Evolutionary conservation across 495 filamentous ascomycete species (phyloP).

Genomic region (Lentithecium fluviatile): DNA sequence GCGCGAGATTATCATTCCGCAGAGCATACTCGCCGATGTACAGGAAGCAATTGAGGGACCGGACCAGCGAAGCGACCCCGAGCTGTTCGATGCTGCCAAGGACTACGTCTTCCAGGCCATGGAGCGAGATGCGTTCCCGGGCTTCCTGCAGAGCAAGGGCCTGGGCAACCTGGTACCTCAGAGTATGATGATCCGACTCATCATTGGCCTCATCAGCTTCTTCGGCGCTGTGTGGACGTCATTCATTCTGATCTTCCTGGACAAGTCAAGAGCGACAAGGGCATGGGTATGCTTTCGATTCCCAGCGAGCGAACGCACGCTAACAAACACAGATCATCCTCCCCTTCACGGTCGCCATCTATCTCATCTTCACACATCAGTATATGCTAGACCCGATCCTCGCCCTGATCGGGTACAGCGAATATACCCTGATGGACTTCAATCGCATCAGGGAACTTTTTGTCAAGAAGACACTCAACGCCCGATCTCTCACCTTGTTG

Average conservation of each 20-base stretch:
- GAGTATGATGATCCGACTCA: conserved; percentile 76
- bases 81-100: conserved; percentile 94
- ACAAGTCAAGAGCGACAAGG: conserved; percentile 69
- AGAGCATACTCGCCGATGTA: conserved; percentile 77
- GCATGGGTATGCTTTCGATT: conserved; percentile 69
- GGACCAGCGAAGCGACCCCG: conserved; percentile 86
- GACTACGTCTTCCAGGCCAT: conserved; percentile 99
- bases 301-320: not conserved
- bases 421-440: conserved; percentile 93
- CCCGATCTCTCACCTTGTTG: conserved; percentile 75
- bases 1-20: conserved; percentile 89
- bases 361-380: conserved; percentile 84
- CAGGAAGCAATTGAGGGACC: conserved; percentile 79
- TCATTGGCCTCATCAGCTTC: conserved; percentile 80
- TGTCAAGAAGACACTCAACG: conserved; percentile 75
- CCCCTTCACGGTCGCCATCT: conserved; percentile 88
- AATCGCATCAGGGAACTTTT: conserved; percentile 83
- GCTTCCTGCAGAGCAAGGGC: conserved; percentile 90
- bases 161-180: conserved; percentile 91
- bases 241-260: conserved; percentile 87
- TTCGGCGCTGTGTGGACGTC: conserved; percentile 92
- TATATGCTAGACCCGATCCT: conserved; percentile 91
- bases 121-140: conserved; percentile 97
- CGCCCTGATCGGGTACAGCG: conserved; percentile 83
- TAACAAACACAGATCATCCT: conserved; percentile 68